These are phyloP conservation scores for Flueggea neowawraea DNA, from an alignment of 441 rosid genomes.

Conservation along the genomic window DNA sequence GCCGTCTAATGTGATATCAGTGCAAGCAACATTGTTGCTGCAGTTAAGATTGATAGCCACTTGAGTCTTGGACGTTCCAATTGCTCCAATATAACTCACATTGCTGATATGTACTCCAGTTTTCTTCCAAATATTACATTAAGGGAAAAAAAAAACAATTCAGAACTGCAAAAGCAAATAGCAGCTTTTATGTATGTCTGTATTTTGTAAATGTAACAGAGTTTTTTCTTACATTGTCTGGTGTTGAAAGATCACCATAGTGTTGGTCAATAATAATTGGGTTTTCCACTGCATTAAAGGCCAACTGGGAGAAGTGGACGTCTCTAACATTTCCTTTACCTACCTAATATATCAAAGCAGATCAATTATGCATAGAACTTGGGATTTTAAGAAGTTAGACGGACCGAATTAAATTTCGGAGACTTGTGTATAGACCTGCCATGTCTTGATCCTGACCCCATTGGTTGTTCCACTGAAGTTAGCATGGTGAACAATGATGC, in stretches of 20 bases:
- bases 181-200: background rate
- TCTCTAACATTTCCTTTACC: conserved; percentile 40
- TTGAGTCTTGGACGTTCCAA: conserved; percentile 39
- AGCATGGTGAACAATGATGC: conserved; percentile 29
- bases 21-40: conserved; percentile 37
- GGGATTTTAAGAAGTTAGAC: no score
- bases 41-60: conserved; percentile 48
- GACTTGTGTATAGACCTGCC: conserved; percentile 26
- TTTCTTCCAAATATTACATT: background rate
- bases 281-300: conserved; percentile 34
- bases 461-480: conserved; percentile 39
- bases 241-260: conserved; percentile 26
- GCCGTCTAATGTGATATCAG: conserved; percentile 21
- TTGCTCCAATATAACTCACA: conserved; percentile 23
- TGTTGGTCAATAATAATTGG: conserved; percentile 51
- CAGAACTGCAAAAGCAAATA: background rate
- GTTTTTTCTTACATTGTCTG: conserved; percentile 20
- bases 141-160: background rate
- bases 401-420: no score
- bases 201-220: background rate
- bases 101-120: conserved; percentile 40
- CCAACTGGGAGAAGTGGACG: conserved; percentile 29
- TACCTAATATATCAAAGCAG: conserved; percentile 12
- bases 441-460: conserved; percentile 60
- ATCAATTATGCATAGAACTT: no score